phyloP scores from a whole-genome alignment of 805 yeast species.

The Deakozyma indianensis region DNA sequence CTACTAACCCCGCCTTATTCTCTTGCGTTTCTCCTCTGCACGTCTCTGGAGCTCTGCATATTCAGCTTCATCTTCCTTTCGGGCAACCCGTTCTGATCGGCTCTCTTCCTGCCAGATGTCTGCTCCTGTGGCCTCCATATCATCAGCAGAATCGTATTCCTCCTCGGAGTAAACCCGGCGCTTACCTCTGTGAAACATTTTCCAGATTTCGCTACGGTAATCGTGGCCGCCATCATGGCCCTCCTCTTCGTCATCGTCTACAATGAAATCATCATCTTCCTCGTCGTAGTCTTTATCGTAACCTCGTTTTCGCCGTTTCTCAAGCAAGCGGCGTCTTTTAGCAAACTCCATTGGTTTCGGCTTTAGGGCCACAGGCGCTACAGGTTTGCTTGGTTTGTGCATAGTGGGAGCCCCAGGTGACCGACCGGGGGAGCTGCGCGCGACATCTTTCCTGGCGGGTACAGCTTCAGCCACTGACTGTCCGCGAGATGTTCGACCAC shows the following conservation, averaged over 20 bases:
- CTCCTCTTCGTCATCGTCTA: slow-evolving; percentile 34
- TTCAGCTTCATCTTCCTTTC: slow-evolving; percentile 59
- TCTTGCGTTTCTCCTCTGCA: background rate
- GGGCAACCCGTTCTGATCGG: slow-evolving; percentile 48
- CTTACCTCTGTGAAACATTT: slow-evolving; percentile 37
- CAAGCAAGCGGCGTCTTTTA: background rate
- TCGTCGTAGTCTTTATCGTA: slow-evolving; percentile 27
- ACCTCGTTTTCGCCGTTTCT: background rate
- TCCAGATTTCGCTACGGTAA: slow-evolving; percentile 81
- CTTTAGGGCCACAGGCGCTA: background rate
- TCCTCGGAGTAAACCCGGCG: slow-evolving; percentile 30
- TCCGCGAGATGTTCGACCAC: background rate
- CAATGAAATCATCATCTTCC: slow-evolving; percentile 39
- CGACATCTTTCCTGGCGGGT: background rate
- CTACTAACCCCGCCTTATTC: background rate
- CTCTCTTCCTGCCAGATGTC: slow-evolving; percentile 74
- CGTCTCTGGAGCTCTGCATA: slow-evolving; percentile 15
- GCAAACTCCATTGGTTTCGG: slow-evolving; percentile 1
- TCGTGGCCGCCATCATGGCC: slow-evolving; percentile 39
- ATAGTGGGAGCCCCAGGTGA: background rate
- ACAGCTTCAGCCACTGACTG: background rate
- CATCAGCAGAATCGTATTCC: slow-evolving; percentile 37
- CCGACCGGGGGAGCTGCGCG: background rate
- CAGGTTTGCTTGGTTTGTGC: too few relatives aligned
- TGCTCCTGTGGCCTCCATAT: slow-evolving; percentile 88